Evolutionary conservation across 345 rosid species (phyloP).

Genomic region (Euphorbia peplus): DNA sequence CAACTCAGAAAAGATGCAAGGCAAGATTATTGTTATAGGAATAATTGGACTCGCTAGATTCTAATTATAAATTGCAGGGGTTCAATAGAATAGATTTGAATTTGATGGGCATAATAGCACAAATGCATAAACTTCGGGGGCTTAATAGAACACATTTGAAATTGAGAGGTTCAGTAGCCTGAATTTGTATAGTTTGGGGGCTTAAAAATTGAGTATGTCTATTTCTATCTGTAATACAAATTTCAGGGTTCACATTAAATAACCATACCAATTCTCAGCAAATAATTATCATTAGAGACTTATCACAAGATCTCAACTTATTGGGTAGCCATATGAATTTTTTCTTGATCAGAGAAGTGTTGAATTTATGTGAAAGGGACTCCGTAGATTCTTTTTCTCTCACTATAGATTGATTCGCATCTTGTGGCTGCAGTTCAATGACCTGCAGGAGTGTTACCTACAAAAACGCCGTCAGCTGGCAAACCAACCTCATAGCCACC

Average conservation of each 20-base stretch:
- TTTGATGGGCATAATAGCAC: no score
- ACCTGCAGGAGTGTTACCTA: constrained; percentile 91
- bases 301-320: background rate
- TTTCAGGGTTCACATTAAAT: background rate
- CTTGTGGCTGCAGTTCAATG: constrained; percentile 61
- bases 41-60: no score
- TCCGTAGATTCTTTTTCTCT: background rate
- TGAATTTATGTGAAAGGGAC: background rate
- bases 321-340: background rate
- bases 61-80: no score
- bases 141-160: no score
- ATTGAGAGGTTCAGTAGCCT: no score
- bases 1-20: no score
- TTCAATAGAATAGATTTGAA: no score
- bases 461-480: constrained; percentile 83
- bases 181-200: background rate
- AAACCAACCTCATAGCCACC: constrained; percentile 51
- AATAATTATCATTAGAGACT: background rate
- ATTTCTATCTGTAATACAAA: background rate
- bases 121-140: no score
- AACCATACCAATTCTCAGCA: background rate
- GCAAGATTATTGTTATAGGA: no score
- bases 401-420: background rate
- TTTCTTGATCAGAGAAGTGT: background rate
- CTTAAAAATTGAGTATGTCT: no score